A percentile compares a stretch with the other conserved stretches of the same genome.
Conservation (phyloP, 1,284 basidiomycete genomes). For the Phellinidium pouzarii region DNA sequence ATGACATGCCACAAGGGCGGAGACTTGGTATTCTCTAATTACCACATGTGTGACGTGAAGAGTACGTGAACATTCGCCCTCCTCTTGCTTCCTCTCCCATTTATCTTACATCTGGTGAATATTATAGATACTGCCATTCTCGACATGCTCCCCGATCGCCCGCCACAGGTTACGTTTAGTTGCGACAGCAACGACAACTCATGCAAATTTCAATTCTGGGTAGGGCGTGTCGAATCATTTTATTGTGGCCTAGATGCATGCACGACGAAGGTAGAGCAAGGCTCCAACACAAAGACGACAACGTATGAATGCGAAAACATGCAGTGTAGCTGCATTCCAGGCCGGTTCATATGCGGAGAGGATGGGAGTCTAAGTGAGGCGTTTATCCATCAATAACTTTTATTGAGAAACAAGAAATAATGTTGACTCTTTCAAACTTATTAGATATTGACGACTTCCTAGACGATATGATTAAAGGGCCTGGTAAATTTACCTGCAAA, state of each 20-base stretch:
- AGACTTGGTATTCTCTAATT: slow-evolving; percentile 84
- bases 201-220: slow-evolving; percentile 97
- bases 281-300: slow-evolving; percentile 68
- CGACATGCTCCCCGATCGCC: slow-evolving; percentile 81
- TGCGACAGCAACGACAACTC: slow-evolving; percentile 58
- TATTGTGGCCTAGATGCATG: slow-evolving; percentile 84
- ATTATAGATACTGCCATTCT: slow-evolving; percentile 81
- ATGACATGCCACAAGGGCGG: slow-evolving; percentile 96
- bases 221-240: slow-evolving; percentile 88
- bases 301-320: slow-evolving; percentile 77
- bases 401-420: slow-evolving; percentile 1
- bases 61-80: slow-evolving; percentile 47
- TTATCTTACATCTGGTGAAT: too few species aligned
- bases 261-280: slow-evolving; percentile 40
- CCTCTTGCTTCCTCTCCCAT: not conserved
- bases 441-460: slow-evolving; percentile 93
- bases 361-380: slow-evolving; percentile 85
- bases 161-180: slow-evolving; percentile 93
- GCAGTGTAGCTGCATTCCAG: slow-evolving; percentile 87
- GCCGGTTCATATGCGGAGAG: slow-evolving; percentile 92
- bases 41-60: slow-evolving; percentile 97
- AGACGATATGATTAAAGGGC: slow-evolving; percentile 84
- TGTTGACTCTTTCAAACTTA: slow-evolving; percentile 6
- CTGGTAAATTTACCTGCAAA: slow-evolving; percentile 82
- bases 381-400: not conserved